Evolutionary conservation across 345 rosid genomes (phyloP).

Genomic region (Sisymbrium irio): DNA sequence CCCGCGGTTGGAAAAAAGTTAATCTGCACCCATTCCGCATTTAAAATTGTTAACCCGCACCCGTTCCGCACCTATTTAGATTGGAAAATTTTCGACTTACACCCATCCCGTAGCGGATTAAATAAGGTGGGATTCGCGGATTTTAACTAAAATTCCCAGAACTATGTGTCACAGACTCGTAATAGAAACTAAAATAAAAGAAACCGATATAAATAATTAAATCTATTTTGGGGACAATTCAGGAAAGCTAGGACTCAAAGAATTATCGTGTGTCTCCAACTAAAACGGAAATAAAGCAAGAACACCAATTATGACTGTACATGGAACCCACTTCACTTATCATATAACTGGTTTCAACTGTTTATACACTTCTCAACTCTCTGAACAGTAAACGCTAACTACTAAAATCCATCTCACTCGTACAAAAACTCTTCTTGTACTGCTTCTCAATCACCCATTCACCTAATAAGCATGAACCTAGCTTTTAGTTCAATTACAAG

Average conservation of each 20-base stretch:
- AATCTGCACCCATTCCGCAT: too few species aligned
- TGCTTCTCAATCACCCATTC: conserved; percentile 22
- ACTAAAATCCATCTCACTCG: conserved; percentile 25
- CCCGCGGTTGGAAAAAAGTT: too few species aligned
- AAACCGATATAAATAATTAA: neutral
- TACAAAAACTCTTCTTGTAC: conserved; percentile 1
- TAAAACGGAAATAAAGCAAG: conserved; percentile 29
- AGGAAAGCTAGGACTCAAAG: conserved; percentile 17
- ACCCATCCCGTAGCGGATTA: too few species aligned
- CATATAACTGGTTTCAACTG: conserved; percentile 30
- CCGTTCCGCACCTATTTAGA: too few species aligned
- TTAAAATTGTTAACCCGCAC: too few species aligned
- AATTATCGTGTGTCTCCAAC: conserved; percentile 34
- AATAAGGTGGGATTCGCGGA: too few species aligned
- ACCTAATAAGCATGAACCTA: conserved; percentile 8
- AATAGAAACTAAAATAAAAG: neutral
- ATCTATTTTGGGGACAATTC: neutral
- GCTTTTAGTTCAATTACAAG: conserved; percentile 9
- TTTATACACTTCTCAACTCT: conserved; percentile 29
- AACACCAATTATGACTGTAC: conserved; percentile 26
- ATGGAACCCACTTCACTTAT: conserved; percentile 34
- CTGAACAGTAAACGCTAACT: conserved; percentile 24
- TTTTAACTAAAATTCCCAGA: too few species aligned
- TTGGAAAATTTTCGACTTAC: too few species aligned
- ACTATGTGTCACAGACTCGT: conserved; percentile 3